Evolutionary conservation across 495 filamentous ascomycete species (phyloP), one percentile per base, ranked within the genome.

Genomic region (Annulohypoxylon stygium): DNA sequence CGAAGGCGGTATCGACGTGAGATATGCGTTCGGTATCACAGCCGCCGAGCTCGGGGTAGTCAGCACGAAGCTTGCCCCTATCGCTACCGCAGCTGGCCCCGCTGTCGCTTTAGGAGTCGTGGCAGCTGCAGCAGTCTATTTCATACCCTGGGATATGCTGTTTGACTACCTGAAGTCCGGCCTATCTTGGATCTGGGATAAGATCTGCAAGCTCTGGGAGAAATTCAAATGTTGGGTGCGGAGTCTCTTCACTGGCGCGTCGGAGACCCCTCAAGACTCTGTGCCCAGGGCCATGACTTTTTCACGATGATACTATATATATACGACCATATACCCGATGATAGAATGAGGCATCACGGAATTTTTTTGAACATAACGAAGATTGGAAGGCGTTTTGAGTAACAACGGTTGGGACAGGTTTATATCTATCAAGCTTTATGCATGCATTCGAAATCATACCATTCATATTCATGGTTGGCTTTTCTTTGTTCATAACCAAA

Each of bases 151-250:
- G 51, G 51, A 55, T 9, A 34, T 16, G 10, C 14, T 55, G 7
- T 55, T 55, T 26, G 51, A 55, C 26, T 55, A 55, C 8, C 5
- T 55, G 8, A 55, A 55, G 26, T 14, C 25, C 2, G 51, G 51
- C 25, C 12, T 55, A 26, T 33, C 25, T 34, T 55, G 51, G 51
- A 25, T 55, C 12, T 55, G 51, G 51, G 51, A 55, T 34, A 55
- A 55, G 26, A 55, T 55, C 8, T 33, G 51, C 51, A 55, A 55
- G 11, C 51, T 55, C 26, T 55, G 51, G 51, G 51, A 55, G 51
- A 55, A 34, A 33, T 55, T 55, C 51, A 55, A 55, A 11, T 55
- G 51, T 14, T 55, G 51, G 51, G 51, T 55, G 3, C 51, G 14
- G 26, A 55, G 25, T 12, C 51, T 55, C 10, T 55, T 55, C 51